A percentile compares a stretch with the other conserved stretches of the same genome.
Evolutionary conservation across 2,329 filamentous ascomycete species (phyloP).

Genomic region (Ascochyta rabiei): DNA sequence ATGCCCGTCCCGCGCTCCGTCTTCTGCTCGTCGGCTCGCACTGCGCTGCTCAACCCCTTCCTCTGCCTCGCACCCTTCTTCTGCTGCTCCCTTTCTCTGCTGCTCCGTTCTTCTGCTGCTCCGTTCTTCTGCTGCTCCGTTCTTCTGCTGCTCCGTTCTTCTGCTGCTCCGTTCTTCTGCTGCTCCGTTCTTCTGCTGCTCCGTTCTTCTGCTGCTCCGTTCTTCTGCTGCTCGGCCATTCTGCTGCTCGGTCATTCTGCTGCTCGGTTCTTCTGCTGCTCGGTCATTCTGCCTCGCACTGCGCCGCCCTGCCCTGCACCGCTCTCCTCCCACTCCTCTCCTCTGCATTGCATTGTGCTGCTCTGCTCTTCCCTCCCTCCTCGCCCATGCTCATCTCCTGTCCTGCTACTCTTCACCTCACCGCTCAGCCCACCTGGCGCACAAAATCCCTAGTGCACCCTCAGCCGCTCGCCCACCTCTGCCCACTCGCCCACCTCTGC

Average conservation of each 20-base stretch:
- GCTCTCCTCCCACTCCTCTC: too few species aligned
- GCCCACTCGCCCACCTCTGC: conserved; percentile 1
- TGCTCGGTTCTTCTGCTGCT: too few species aligned
- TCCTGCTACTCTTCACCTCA: conserved; percentile 2
- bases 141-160: too few species aligned
- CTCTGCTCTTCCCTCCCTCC: too few species aligned
- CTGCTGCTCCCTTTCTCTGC: conserved; percentile 4
- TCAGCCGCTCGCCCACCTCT: neutral
- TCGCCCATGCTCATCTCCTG: too few species aligned
- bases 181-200: too few species aligned
- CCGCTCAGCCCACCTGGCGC: conserved; percentile 6
- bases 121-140: too few species aligned
- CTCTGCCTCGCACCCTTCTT: conserved; percentile 6
- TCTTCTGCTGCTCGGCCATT: conserved; percentile 6
- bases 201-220: neutral
- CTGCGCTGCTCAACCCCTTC: neutral
- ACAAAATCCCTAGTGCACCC: conserved; percentile 10
- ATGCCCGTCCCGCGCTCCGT: neutral
- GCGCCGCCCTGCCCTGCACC: too few species aligned
- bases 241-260: neutral
- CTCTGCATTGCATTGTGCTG: too few species aligned
- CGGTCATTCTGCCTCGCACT: too few species aligned
- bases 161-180: too few species aligned
- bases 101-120: neutral
- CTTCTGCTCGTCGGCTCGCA: too few species aligned